Conservation (phyloP, 306 rosid species). For the Sophora flavescens region DNA sequence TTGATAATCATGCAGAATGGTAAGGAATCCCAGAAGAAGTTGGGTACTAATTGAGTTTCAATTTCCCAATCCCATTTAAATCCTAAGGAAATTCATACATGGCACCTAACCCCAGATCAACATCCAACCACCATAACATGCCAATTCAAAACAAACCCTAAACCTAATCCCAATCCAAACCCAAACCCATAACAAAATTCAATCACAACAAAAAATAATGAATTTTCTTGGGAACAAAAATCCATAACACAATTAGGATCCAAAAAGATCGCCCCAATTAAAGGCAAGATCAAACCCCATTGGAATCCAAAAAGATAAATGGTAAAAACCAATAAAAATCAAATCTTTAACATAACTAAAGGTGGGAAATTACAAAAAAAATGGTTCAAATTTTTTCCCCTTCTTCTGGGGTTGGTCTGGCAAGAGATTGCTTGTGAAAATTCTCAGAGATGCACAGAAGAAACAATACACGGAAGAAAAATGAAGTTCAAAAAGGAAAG, state of each 20-base stretch:
- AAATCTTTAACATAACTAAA: conserved; percentile 27
- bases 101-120: conserved; percentile 45
- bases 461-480: conserved; percentile 19
- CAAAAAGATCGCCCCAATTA: not conserved
- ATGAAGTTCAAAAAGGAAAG: not conserved
- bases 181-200: conserved; percentile 28
- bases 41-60: not conserved
- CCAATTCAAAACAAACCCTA: conserved; percentile 48
- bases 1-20: not conserved
- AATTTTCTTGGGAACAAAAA: not conserved
- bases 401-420: conserved; percentile 52
- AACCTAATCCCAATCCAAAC: conserved; percentile 50
- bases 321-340: not conserved
- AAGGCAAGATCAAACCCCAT: conserved; percentile 35
- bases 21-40: no score
- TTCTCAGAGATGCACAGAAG: conserved; percentile 38
- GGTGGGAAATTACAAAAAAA: conserved; percentile 53
- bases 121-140: conserved; percentile 38
- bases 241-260: not conserved
- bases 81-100: conserved; percentile 14
- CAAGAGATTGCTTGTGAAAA: conserved; percentile 45
- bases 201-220: conserved; percentile 7
- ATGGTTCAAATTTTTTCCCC: conserved; percentile 34
- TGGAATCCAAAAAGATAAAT: conserved; percentile 39
- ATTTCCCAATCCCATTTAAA: conserved; percentile 27